Base-by-base conservation (phyloP, 129 eudicot species). In the Centella asiatica region DNA sequence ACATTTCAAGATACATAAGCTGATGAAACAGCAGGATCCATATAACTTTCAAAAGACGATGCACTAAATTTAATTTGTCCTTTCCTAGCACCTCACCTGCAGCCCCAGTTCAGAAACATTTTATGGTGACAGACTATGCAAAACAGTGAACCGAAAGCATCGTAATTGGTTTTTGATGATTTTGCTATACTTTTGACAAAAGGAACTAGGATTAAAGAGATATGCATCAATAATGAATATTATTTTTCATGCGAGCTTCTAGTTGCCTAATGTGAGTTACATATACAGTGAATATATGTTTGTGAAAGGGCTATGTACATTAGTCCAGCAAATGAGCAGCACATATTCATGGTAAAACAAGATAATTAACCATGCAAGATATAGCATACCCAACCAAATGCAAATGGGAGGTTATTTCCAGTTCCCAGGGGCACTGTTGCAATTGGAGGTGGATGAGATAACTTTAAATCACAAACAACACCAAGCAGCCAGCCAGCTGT, bases 401-500 rank as follows among this genome's bases (percentile, higher is more conserved):
- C 94, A 81, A 87, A 90, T 22, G 97, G 95, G 18, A 90, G 85
- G 76, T 86, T 90, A 52, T 90, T 90, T 76, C 97, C 97, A 4
- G 97, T 90, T 69, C 95, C 95, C 37, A 90, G 64, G 23, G 98
- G 98, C 48, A 90, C 88, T 4, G 95, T 86, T 48, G 98, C 98
- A 51, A 90, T 77, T 23, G 94, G 95, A 33, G 95, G 94, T 27
- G 94, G 87, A 24, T 77, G 85, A 69, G 95, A 67, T 68, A 90
- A 68, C 51, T 79, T 86, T 23, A 90, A 78, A 74, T 90, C 98
- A 64, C 82, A 75, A 75, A 90, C 86, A 67, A 87, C 98, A 58
- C 95, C 95, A 67, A 90, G 95, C 66, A 90, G 77, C 98, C 98
- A 90, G 28, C 94, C 94, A 76, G 94, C 95, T 0, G 95, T 90